Evolutionary conservation across 768 basidiomycete genomes (phyloP), one percentile per base, ranked within the genome.

Genomic region (Psilocybe subaeruginosa): DNA sequence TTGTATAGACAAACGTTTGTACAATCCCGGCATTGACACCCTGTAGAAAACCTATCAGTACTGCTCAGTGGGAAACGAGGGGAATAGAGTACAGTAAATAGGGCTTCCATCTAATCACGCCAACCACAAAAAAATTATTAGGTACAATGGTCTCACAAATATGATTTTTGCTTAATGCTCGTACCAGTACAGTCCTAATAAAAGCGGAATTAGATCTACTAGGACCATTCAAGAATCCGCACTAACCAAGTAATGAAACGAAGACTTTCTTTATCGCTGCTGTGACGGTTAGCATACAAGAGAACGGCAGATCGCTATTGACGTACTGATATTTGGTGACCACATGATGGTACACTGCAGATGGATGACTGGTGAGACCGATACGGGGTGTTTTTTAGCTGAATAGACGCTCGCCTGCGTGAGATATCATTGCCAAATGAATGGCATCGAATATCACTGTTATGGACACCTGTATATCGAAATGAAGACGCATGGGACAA

Each of bases 21-120:
- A 86, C 85, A 19, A 85, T 69, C 45, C 78, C 72, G 4, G 78
- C 82, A 11, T 82, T 85, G 17, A 84, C 64, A 3, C 81, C 84
- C 80, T 85, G 68, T 37, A 61, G 64, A 8, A 57, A 58, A 5
- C 19, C 37, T n/a, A 9, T 33, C 47, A 23, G 16, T 3, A 58
- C 27, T 2, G 8, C 37, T 14, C 19, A 12, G 11, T 4, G 41
- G 43, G 33, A 29, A 54, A 29, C 19, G 11, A 6, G 29, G 16
- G 16, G 6, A 19, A 37, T 4, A 17, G 68, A 76, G 7, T 65
- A 83, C 82, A 35, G 79, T 80, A 41, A 80, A 79, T 8, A 82
- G 59, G 0, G 80, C 81, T 65, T 82, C 81, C 48, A 81, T 72
- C 82, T 83, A 41, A 23, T 23, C 23, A 23, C 23, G 23, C 23